These are phyloP conservation scores for Cadophora malorum DNA, from an alignment of 2,329 filamentous ascomycete genomes.

Conservation along the genomic window DNA sequence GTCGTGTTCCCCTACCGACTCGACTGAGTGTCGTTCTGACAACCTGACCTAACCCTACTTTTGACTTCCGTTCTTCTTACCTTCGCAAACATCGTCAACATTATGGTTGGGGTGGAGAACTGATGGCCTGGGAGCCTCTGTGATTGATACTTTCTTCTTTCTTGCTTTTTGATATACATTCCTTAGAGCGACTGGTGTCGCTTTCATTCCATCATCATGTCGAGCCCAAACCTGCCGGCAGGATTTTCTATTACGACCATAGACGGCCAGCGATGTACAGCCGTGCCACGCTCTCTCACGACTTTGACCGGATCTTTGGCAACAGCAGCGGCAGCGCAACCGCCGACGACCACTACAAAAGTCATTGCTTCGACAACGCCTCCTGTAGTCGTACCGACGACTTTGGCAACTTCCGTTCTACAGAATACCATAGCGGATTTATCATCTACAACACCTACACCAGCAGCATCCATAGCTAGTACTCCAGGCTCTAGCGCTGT, in stretches of 20 bases:
- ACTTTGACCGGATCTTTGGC: constrained; percentile 32
- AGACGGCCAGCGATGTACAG: constrained; percentile 60
- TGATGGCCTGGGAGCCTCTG: constrained; percentile 41
- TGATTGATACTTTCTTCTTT: constrained; percentile 29
- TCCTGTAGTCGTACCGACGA: constrained; percentile 18
- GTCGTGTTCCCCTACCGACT: constrained; percentile 26
- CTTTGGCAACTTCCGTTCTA: constrained; percentile 16
- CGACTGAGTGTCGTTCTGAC: neutral
- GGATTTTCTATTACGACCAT: constrained; percentile 58
- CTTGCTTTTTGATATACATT: constrained; percentile 37
- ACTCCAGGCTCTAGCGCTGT: constrained; percentile 14
- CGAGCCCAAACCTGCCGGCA: constrained; percentile 48
- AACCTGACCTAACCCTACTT: constrained; percentile 9
- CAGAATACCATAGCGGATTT: constrained; percentile 17
- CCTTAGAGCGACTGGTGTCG: constrained; percentile 40
- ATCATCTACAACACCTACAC: constrained; percentile 26
- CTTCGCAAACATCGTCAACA: constrained; percentile 36
- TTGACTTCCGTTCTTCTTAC: constrained; percentile 32
- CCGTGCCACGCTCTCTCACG: constrained; percentile 51
- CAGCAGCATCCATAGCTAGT: constrained; percentile 29
- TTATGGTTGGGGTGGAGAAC: constrained; percentile 34
- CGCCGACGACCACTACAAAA: constrained; percentile 20
- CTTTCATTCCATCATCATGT: constrained; percentile 49
- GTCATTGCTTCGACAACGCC: constrained; percentile 13
- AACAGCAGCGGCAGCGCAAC: constrained; percentile 24